These are phyloP conservation scores for Lipomyces yamanashiensis DNA, from an alignment of 805 yeast genomes.

Conservation along the genomic window DNA sequence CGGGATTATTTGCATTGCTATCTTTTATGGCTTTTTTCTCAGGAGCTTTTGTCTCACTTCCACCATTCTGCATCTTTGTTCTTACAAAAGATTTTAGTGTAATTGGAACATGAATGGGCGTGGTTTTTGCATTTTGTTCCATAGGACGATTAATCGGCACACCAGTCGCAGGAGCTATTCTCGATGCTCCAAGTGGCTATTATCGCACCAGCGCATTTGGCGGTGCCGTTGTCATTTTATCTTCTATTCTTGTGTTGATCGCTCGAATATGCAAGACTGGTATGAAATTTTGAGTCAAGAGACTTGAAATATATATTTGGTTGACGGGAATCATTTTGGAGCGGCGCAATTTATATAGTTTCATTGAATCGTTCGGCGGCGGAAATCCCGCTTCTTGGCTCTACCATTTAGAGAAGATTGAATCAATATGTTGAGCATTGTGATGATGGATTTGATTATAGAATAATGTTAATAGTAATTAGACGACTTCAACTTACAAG, in stretches of 20 bases:
- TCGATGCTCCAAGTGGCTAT: constrained; percentile 29
- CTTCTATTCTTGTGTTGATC: constrained; percentile 4
- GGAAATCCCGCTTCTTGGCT: too few species aligned
- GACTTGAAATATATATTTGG: neutral
- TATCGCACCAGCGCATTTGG: constrained; percentile 33
- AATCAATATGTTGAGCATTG: too few species aligned
- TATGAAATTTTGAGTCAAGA: constrained; percentile 1
- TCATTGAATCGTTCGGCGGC: too few species aligned
- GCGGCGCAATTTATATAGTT: too few species aligned
- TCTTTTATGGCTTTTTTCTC: constrained; percentile 44
- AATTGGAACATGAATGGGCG: constrained; percentile 57
- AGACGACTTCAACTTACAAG: too few species aligned
- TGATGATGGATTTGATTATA: too few species aligned
- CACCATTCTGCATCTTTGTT: constrained; percentile 42
- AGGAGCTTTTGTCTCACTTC: constrained; percentile 45
- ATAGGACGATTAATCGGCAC: constrained; percentile 49
- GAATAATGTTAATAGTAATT: too few species aligned
- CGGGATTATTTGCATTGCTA: constrained; percentile 42
- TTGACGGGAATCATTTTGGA: too few species aligned
- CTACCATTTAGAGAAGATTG: too few species aligned
- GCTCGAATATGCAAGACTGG: constrained; percentile 18
- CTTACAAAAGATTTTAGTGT: constrained; percentile 38
- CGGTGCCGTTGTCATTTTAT: constrained; percentile 17
- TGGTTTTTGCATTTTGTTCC: constrained; percentile 62
- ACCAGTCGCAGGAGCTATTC: constrained; percentile 43